A percentile compares a stretch with the other conserved stretches of the same genome.
Conservation (phyloP, 129 eudicot species). For the Escallonia rubra region DNA sequence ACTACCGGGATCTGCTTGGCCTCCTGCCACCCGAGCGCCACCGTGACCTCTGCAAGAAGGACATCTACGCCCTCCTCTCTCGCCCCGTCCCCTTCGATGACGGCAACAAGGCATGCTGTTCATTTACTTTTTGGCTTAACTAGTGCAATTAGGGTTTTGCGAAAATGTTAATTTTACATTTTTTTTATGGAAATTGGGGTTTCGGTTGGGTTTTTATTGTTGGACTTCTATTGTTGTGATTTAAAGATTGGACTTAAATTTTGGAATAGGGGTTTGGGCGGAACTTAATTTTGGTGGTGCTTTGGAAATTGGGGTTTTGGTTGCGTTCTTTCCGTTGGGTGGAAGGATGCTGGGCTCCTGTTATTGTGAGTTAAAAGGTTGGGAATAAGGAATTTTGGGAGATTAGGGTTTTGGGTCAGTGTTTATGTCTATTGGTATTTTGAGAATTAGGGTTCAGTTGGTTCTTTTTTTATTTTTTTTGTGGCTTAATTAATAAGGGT, state of each 20-base stretch:
- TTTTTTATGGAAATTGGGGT: not conserved
- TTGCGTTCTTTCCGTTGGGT: not conserved
- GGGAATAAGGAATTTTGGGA: too few relatives aligned
- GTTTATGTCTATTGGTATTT: not conserved
- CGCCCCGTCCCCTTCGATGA: conserved; percentile 63
- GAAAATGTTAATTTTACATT: too few relatives aligned
- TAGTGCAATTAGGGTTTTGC: not conserved
- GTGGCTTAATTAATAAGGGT: too few relatives aligned
- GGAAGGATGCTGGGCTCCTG: not conserved
- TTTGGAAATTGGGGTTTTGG: not conserved
- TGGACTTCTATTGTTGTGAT: not conserved
- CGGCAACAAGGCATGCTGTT: conserved; percentile 49
- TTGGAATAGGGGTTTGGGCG: too few relatives aligned
- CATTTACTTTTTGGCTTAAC: not conserved
- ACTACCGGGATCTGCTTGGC: conserved; percentile 57
- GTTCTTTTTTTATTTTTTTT: too few relatives aligned
- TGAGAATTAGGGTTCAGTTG: too few relatives aligned
- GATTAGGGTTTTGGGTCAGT: not conserved
- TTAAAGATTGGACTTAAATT: too few relatives aligned
- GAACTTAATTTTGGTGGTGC: too few relatives aligned
- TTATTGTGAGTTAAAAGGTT: too few relatives aligned
- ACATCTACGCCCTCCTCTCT: conserved; percentile 63
- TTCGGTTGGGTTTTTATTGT: not conserved
- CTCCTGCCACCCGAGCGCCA: conserved; percentile 43
- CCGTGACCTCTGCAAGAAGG: conserved; percentile 49